phyloP scores from a whole-genome alignment of 2,329 filamentous ascomycete species.

The Tolypocladium sp. region DNA sequence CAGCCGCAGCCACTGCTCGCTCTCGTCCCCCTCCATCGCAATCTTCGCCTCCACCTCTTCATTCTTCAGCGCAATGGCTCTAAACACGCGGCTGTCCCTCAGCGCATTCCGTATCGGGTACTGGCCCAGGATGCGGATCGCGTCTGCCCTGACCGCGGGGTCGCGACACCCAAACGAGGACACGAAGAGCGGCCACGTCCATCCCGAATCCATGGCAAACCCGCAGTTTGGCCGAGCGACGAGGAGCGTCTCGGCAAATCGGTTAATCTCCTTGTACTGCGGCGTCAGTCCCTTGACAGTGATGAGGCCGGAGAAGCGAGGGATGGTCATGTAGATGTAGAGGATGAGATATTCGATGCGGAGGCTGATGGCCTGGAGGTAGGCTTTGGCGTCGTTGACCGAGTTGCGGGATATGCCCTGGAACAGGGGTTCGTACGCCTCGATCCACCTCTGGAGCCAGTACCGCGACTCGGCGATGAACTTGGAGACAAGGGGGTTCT shows the following conservation, averaged over 20 bases:
- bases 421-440: conserved; percentile 27
- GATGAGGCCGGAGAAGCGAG: conserved; percentile 26
- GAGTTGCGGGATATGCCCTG: conserved; percentile 14
- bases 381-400: conserved; percentile 12
- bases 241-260: conserved; percentile 27
- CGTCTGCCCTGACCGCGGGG: conserved; percentile 25
- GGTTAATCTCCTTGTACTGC: conserved; percentile 31
- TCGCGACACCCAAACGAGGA: conserved; percentile 31
- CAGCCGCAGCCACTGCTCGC: conserved; percentile 30
- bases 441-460: conserved; percentile 30
- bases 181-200: conserved; percentile 34
- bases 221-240: conserved; percentile 23
- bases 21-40: conserved; percentile 18
- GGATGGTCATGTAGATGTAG: conserved; percentile 27
- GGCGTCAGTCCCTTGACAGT: conserved; percentile 28
- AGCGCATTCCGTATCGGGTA: conserved; percentile 34
- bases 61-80: conserved; percentile 28
- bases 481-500: conserved; percentile 17
- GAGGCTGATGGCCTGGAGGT: conserved; percentile 28
- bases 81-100: conserved; percentile 30
- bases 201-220: conserved; percentile 37
- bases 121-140: conserved; percentile 27
- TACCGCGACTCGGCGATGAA: conserved; percentile 26
- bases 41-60: conserved; percentile 23
- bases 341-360: conserved; percentile 33